phyloP scores from a whole-genome alignment of 2,329 filamentous ascomycete species.

The Penicillium oxalicum region DNA sequence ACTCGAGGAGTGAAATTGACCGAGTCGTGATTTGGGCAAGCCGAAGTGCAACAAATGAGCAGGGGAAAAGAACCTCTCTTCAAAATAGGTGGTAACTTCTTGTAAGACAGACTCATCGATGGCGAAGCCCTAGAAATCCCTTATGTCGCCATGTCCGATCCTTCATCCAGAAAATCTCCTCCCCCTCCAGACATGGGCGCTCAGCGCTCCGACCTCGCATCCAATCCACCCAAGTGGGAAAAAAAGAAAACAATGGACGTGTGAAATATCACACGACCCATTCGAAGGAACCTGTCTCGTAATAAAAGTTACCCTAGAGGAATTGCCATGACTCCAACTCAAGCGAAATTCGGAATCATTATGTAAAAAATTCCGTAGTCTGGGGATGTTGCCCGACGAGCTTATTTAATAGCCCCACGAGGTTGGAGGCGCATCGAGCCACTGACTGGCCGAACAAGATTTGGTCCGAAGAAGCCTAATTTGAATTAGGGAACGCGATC shows the following conservation, averaged over 20 bases:
- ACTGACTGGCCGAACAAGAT: background rate
- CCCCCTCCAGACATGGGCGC: no score
- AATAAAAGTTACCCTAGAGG: conserved; percentile 3
- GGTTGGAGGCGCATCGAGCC: no score
- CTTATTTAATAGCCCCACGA: conserved; percentile 18
- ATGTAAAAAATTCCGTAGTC: conserved; percentile 16
- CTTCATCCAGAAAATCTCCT: no score
- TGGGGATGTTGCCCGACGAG: conserved; percentile 8
- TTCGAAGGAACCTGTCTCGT: background rate
- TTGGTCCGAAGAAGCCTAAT: background rate
- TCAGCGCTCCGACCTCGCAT: conserved; percentile 1
- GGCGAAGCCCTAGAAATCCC: no score
- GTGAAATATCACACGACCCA: no score
- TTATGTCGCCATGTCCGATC: no score
- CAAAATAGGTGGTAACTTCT: no score
- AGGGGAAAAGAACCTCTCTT: no score
- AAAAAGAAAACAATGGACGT: no score
- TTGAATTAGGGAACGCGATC: background rate
- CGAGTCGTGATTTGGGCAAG: no score
- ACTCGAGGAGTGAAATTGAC: background rate
- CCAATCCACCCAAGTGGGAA: background rate
- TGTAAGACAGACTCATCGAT: no score
- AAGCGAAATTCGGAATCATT: conserved; percentile 9
- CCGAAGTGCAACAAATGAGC: no score
- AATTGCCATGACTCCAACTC: conserved; percentile 18